These are phyloP conservation scores for Colletotrichum acutatum DNA, from an alignment of 2,329 filamentous ascomycete genomes.

Conservation along the genomic window DNA sequence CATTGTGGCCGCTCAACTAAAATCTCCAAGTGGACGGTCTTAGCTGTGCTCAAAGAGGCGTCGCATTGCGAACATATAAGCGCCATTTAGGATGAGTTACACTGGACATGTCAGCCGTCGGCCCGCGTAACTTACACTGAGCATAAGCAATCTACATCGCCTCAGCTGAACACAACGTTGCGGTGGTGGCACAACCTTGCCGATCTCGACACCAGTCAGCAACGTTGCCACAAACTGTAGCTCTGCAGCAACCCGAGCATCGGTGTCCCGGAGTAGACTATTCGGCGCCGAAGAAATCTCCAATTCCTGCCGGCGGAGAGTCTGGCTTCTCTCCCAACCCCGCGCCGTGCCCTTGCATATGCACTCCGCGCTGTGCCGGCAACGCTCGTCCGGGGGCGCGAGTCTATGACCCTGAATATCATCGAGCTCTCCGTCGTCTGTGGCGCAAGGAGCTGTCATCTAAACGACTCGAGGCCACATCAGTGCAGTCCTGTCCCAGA, in stretches of 20 bases:
- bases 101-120: not conserved
- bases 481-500: not conserved
- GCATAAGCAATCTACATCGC: not conserved
- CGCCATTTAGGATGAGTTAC: not conserved
- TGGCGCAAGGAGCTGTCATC: not conserved
- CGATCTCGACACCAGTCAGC: not conserved
- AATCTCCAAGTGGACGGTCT: not conserved
- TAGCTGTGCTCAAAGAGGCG: not conserved
- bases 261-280: not conserved
- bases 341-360: not conserved
- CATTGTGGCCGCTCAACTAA: too few species aligned
- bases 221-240: not conserved
- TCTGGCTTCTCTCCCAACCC: not conserved
- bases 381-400: not conserved
- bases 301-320: slow-evolving; percentile 4
- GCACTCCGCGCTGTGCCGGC: not conserved
- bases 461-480: not conserved
- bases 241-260: not conserved
- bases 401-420: not conserved
- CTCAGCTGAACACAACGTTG: not conserved
- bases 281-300: not conserved
- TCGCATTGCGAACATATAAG: not conserved
- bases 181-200: not conserved
- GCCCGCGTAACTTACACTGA: too few species aligned
- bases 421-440: not conserved